Conservation (phyloP, 2,329 filamentous ascomycete genomes). For the Oidium heveae region DNA sequence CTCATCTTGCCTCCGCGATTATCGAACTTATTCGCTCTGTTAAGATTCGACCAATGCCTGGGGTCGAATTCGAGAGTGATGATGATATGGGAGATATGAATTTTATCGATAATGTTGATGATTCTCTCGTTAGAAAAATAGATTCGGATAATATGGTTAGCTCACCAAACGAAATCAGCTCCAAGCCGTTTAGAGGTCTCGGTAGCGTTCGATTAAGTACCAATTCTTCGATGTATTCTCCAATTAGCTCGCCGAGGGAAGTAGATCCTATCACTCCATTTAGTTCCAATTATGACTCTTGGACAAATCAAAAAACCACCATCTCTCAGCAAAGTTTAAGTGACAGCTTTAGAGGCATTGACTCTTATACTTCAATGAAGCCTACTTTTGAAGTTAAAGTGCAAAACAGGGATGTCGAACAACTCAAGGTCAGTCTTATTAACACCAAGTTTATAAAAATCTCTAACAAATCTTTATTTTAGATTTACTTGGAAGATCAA, state of each 20-base stretch:
- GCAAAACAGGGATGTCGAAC: conserved; percentile 25
- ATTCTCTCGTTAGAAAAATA: conserved; percentile 23
- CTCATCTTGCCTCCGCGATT: conserved; percentile 63
- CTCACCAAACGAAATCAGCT: conserved; percentile 11
- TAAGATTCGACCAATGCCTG: conserved; percentile 57
- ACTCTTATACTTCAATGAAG: conserved; percentile 13
- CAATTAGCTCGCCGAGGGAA: conserved; percentile 40
- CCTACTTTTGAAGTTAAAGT: conserved; percentile 18
- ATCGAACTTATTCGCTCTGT: conserved; percentile 65
- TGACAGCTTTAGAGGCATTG: conserved; percentile 10
- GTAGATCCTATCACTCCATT: conserved; percentile 17
- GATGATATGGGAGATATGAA: conserved; percentile 31
- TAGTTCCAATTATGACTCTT: conserved; percentile 12
- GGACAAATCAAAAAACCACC: conserved; percentile 4
- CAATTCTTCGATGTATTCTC: conserved; percentile 52
- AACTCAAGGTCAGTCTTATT: conserved; percentile 27
- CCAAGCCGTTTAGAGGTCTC: conserved; percentile 31
- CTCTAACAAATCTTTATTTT: neutral
- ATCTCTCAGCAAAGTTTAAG: neutral
- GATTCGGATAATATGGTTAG: conserved; percentile 38
- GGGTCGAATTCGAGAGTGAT: conserved; percentile 52
- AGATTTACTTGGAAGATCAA: conserved; percentile 64
- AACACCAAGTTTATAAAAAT: neutral
- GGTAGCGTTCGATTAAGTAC: conserved; percentile 31
- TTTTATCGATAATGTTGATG: neutral